These are phyloP conservation scores for Candida boidinii DNA, from an alignment of 805 yeast species.

Conservation along the genomic window DNA sequence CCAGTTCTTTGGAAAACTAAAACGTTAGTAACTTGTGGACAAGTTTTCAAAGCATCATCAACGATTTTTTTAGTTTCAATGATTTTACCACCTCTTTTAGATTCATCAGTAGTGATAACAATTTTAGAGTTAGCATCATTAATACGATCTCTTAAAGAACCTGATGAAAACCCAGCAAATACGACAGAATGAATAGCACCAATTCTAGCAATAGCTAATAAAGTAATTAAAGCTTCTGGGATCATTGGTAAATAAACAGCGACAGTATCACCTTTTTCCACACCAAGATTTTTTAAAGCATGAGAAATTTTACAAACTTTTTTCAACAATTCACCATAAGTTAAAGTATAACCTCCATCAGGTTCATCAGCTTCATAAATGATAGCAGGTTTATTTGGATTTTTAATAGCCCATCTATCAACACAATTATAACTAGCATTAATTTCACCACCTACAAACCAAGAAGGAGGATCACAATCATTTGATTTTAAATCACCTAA, in stretches of 20 bases:
- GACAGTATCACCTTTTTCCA: constrained; percentile 75
- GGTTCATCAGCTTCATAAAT: constrained; percentile 81
- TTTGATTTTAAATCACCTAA: constrained; percentile 36
- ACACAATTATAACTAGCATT: constrained; percentile 78
- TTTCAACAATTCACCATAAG: constrained; percentile 64
- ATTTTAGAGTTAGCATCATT: constrained; percentile 64
- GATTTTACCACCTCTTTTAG: constrained; percentile 75
- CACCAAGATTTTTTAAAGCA: constrained; percentile 56
- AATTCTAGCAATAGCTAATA: constrained; percentile 70
- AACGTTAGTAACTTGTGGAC: constrained; percentile 62
- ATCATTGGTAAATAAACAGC: constrained; percentile 86
- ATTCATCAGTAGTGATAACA: constrained; percentile 75
- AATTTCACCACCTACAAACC: constrained; percentile 75
- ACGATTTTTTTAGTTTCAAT: constrained; percentile 75
- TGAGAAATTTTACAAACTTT: constrained; percentile 68
- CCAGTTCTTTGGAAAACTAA: constrained; percentile 72
- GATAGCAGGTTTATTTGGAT: constrained; percentile 67
- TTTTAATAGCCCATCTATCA: constrained; percentile 67
- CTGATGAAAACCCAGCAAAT: constrained; percentile 77
- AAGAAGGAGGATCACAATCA: constrained; percentile 46
- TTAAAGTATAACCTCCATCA: constrained; percentile 48
- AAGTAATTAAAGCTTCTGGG: constrained; percentile 66
- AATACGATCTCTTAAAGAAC: constrained; percentile 63
- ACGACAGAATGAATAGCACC: constrained; percentile 84
- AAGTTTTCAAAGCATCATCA: constrained; percentile 64